Conservation (phyloP, 2,329 filamentous ascomycete genomes). For the Penicillium crustosum region DNA sequence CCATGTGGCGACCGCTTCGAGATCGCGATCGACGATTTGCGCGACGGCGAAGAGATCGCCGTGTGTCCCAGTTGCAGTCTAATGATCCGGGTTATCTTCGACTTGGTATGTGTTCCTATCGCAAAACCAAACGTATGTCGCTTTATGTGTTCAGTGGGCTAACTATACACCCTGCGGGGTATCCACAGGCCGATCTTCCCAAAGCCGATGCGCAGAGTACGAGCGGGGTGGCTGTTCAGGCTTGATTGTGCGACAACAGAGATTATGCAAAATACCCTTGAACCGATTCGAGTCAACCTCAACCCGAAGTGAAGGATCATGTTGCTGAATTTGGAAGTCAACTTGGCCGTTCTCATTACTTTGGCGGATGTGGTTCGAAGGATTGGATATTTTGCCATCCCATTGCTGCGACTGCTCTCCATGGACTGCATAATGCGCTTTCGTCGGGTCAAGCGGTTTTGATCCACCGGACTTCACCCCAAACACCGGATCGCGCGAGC, state of each 20-base stretch:
- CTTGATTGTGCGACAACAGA: neutral
- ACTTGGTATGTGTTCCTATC: slow-evolving; percentile 59
- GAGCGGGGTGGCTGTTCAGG: slow-evolving; percentile 2
- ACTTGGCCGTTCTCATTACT: neutral
- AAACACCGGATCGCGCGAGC: neutral
- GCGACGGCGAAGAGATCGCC: slow-evolving; percentile 89
- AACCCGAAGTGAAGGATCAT: neutral
- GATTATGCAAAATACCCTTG: neutral
- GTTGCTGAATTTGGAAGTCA: neutral
- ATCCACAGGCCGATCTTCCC: slow-evolving; percentile 51
- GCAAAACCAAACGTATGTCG: neutral
- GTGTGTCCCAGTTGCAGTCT: slow-evolving; percentile 96
- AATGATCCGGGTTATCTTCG: slow-evolving; percentile 94
- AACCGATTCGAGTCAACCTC: neutral
- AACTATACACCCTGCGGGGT: slow-evolving; percentile 6
- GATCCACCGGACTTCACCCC: neutral
- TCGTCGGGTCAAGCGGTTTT: neutral
- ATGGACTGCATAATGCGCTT: neutral
- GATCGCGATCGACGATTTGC: slow-evolving; percentile 78
- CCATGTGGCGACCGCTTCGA: slow-evolving; percentile 97
- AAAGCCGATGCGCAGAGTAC: slow-evolving; percentile 39
- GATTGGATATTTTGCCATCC: neutral
- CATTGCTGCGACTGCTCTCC: neutral
- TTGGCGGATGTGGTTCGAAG: neutral
- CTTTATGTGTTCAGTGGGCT: slow-evolving; percentile 1